These are phyloP conservation scores for Cyphellophora europaea DNA, from an alignment of 2,329 filamentous ascomycete species.

Conservation along the genomic window DNA sequence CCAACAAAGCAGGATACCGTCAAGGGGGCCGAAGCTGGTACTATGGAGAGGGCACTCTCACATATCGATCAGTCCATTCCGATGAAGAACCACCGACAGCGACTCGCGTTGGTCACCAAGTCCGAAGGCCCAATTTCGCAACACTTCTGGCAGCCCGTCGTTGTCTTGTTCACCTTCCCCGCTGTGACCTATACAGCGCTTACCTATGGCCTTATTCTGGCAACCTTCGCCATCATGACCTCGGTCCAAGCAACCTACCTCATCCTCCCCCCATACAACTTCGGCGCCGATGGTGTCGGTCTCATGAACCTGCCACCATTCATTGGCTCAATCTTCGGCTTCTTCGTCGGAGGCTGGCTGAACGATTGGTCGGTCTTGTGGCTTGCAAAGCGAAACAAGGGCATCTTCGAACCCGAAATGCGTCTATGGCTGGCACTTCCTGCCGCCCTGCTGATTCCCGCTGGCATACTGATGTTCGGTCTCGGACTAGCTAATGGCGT, in stretches of 20 bases:
- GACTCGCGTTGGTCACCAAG: conserved; percentile 21
- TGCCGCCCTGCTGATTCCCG: conserved; percentile 20
- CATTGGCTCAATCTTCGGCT: conserved; percentile 29
- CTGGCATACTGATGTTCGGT: conserved; percentile 31
- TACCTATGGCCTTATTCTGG: conserved; percentile 29
- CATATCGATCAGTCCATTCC: conserved; percentile 21
- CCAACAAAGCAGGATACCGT: not conserved
- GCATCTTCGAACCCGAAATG: conserved; percentile 42
- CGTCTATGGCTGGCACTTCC: conserved; percentile 27
- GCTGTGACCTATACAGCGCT: conserved; percentile 31
- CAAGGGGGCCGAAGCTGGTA: conserved; percentile 3
- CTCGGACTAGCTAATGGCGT: conserved; percentile 23
- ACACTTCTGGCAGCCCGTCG: conserved; percentile 13
- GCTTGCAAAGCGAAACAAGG: conserved; percentile 34
- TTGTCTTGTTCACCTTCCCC: conserved; percentile 10
- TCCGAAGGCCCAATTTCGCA: conserved; percentile 22
- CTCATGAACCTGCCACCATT: conserved; percentile 26
- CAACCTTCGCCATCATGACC: conserved; percentile 23
- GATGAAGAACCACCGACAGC: conserved; percentile 20
- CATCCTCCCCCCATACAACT: conserved; percentile 23
- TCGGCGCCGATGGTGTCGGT: conserved; percentile 22
- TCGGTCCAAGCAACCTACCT: conserved; percentile 26
- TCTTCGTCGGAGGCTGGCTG: conserved; percentile 29
- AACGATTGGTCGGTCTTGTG: conserved; percentile 29
- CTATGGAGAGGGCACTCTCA: conserved; percentile 5